phyloP scores from a whole-genome alignment of 768 basidiomycete genomes.

The Chalciporus sphaerocephalus region DNA sequence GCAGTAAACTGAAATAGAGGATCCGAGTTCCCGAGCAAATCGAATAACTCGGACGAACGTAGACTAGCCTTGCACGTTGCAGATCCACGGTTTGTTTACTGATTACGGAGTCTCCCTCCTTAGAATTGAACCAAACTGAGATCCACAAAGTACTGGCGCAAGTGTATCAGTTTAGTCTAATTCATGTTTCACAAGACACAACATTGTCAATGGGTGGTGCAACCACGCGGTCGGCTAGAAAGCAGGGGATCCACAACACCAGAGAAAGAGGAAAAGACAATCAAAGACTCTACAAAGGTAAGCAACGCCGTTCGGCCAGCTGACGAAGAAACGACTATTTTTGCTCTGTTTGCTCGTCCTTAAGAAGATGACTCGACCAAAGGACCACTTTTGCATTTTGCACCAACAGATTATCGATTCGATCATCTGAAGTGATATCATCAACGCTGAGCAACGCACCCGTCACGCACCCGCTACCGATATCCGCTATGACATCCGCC shows the following conservation, averaged over 20 bases:
- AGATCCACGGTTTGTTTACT: neutral
- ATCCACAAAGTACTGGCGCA: no score
- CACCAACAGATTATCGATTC: constrained; percentile 3
- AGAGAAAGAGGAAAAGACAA: neutral
- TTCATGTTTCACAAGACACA: neutral
- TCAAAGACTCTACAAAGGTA: neutral
- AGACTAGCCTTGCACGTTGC: neutral
- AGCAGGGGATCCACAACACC: no score
- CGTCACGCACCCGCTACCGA: constrained; percentile 5
- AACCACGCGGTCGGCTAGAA: no score
- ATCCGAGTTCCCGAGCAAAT: neutral
- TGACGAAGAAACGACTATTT: neutral
- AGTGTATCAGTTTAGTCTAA: no score
- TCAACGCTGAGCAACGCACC: constrained; percentile 1
- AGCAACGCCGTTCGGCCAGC: neutral
- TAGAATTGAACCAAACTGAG: no score
- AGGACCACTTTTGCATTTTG: neutral
- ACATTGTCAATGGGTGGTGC: neutral
- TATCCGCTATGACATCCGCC: constrained; percentile 27
- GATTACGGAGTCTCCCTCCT: no score
- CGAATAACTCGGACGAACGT: neutral
- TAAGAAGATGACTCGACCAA: neutral
- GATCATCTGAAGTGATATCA: constrained; percentile 5
- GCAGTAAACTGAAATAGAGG: no score
- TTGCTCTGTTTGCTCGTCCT: neutral